Evolutionary conservation across 2,329 filamentous ascomycete genomes (phyloP), one percentile per base, ranked within the genome.

Genomic region (Talaromyces sp.): DNA sequence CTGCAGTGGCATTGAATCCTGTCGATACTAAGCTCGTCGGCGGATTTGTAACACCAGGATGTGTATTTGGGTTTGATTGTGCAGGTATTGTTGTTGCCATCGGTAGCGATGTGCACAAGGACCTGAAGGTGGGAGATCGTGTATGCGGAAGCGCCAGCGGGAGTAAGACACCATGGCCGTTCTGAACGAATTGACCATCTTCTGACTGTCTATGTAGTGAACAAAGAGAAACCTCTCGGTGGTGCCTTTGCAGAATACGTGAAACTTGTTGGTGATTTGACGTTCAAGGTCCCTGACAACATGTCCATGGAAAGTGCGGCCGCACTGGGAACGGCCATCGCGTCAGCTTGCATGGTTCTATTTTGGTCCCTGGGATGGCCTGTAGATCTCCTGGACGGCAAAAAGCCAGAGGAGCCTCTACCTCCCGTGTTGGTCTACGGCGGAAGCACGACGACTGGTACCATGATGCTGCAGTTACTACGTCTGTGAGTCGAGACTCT

Each of bases 391-490:
- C 29, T 51, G 29, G 60, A 62, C 15, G 58, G 40, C 58, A 29
- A 10, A 22, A 49, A 62, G 19, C 27, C 45, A 29, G 60, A 45
- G 31, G 19, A 49, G 22, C 31, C 40, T n/a, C 58, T 61, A 5
- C 68, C 31, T 25, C 66, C n/a, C 51, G 73, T 85, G 0, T 70
- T 85, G 1, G 78, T 85, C 1, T 78, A 77, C 58, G 83, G 82
- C 1, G 84, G 82, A 1, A 75, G 73, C 38, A 81, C 81, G 1
- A 72, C 81, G 0, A 78, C 75, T 1, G 83, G 82, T 0, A 80
- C 79, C 1, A 70, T 77, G 63, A 81, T 79, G 0, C 77, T 83
- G 4, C 83, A 85, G 68, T 59, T 83, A n/a, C 69, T 81, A 15
- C 76, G 72, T 38, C 61, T 74, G 71, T 78, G 65, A 68, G 70